phyloP scores from a whole-genome alignment of 2,329 filamentous ascomycete genomes.

The Colletotrichum sp. region DNA sequence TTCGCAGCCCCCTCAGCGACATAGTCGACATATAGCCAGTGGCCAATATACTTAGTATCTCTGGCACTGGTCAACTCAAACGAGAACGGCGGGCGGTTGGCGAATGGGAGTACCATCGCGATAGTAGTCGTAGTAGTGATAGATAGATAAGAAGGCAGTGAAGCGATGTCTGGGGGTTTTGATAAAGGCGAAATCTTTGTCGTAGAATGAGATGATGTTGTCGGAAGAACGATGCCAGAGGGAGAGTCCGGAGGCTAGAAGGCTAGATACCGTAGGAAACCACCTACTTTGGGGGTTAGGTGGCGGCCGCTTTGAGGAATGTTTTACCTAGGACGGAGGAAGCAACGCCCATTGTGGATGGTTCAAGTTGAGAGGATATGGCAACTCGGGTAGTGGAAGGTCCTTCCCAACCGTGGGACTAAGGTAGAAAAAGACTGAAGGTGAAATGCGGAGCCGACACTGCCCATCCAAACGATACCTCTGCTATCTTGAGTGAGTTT shows the following conservation, averaged over 20 bases:
- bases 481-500: neutral
- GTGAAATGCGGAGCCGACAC: neutral
- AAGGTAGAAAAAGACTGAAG: neutral
- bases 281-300: neutral
- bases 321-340: neutral
- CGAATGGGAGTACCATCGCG: neutral
- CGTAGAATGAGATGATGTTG: neutral
- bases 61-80: neutral
- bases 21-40: constrained; percentile 32
- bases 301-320: neutral
- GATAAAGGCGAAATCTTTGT: neutral
- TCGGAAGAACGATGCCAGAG: neutral
- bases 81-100: neutral
- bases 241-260: neutral
- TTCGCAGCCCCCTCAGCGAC: constrained; percentile 78
- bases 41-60: constrained; percentile 20
- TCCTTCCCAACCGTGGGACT: neutral
- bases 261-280: neutral
- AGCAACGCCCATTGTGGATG: neutral
- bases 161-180: neutral
- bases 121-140: neutral
- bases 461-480: neutral
- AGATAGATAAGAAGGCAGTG: neutral
- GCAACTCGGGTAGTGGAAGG: neutral
- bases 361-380: neutral